Base-by-base conservation (phyloP, 2,329 filamentous ascomycete species). In the Ascomycota sp. region DNA sequence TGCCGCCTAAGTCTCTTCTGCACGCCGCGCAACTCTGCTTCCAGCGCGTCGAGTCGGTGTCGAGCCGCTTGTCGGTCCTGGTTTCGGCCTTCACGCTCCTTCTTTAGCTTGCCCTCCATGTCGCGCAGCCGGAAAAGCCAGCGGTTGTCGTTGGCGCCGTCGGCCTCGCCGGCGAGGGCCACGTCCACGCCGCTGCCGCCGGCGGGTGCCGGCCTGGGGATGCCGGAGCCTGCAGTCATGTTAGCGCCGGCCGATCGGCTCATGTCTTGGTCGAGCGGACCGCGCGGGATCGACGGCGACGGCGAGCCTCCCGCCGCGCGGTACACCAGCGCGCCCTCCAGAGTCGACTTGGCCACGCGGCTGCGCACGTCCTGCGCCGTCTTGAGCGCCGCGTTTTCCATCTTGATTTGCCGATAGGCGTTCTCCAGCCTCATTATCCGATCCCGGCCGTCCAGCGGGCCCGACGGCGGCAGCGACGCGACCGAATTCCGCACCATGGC, bases 51-150 rank as follows among this genome's bases (percentile, higher is more conserved):
- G 1, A 93, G 55, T 30, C 86, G 61, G 55, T 83, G 77, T 32
- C 80, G 61, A 20, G 86, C 86, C 17, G 82, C 83, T 28, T 68
- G 76, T 4, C 89, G 70, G 53, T 98, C 89, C 33, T 92, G 59
- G 31, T 91, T 59, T 27, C 89, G 61, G 1, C 75, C 83, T 51
- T 95, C 89, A 10, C 89, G 61, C 55, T 98, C 89, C 27, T 79
- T 74, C 50, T 93, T 92, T 12, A 98, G 61, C 41, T 91, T 71
- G 39, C 75, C 67, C 58, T 98, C 89, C 40, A 95, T 59, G 46
- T 95, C 85, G 33, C 81, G 72, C 22, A 95, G 61, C 6, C 89
- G 61, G 37, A 92, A 69, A 38, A 91, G 72, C 81, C 82, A 93
- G 40, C 77, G 70, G 38, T 79, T 75, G 40, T 86, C 76, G 24